Base-by-base conservation (phyloP, 371 early-diverging fungal genomes). In the Mortierella sp. region DNA sequence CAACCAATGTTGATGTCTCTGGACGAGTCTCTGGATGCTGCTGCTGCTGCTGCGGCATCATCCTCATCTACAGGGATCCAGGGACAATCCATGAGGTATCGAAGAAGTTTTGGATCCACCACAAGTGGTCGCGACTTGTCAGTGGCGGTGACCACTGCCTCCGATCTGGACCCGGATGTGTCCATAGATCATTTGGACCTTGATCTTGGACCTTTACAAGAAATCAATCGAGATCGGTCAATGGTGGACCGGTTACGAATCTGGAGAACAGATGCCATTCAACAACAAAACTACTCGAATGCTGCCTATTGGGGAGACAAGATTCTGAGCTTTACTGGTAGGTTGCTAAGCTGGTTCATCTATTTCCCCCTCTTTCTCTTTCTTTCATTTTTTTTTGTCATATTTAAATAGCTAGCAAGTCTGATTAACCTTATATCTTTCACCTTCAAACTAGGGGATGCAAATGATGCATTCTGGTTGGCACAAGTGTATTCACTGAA, bases 261-360 rank as follows among this genome's bases (percentile, higher is more conserved):
- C 1, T 84, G 90, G 83, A 63, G 89, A n/a, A 77, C 84, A 7
- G 85, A 85, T 62, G 88, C 90, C 0, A 69, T 84, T 56, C 82
- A 84, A 23, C 80, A 84, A 50, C 83, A 86, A 57, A 61, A 88
- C 64, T 85, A 84, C 59, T 81, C 70, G 12, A 84, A 90, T 16
- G 88, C 92, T 7, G 83, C 80, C 7, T 90, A 84, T 65, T 88
- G 90, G 86, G 91, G 87, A 1, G 89, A 89, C 62, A 89, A 90
- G 57, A 74, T 90, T 4, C 63, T 89, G 55, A 81, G 83, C 6
- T 76, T 88, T 26, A 84, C 87, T 26, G 83, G 89, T 88, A 83
- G 62, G 46, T 15, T 25, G 25, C 50, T 25, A n/a, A n/a, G n/a
- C n/a, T n/a, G n/a, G n/a, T n/a, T n/a, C n/a, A n/a, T n/a, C 9